Evolutionary conservation across 345 rosid species (phyloP), one percentile per base, ranked within the genome.

Genomic region (Gossypium ekmanianum): DNA sequence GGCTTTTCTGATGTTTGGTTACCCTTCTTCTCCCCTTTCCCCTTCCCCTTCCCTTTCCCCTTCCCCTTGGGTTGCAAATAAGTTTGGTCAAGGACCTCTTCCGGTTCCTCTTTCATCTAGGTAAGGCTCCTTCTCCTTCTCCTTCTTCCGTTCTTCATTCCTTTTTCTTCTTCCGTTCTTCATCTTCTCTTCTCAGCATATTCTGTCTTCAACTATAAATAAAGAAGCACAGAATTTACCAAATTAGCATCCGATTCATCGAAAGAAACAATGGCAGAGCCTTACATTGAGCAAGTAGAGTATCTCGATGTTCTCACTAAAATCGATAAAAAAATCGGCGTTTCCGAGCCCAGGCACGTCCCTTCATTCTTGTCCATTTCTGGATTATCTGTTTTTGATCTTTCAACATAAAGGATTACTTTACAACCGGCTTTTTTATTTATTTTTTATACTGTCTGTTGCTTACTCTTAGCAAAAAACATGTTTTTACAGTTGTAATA

Each of bases 301-400:
- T 74, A 80, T 79, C 70, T 94, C 62, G 98, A 91, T 73, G 94
- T 94, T 73, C 89, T 91, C 71, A 89, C 86, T 2, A 81, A 81
- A 74, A 78, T 90, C 68, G 93, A 93, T 29, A 59, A 85, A 27
- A 90, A 85, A 74, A 91, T 91, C 47, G 97, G 97, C 74, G 58
- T 83, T 41, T 71, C 90, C 74, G 91, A 92, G 77, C 90, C 90
- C 85, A 92, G 98, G 98, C 81, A 88, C 52, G 82, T 78, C 45
- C 20, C 45, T 55, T 4, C 6, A 54, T 34, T 0, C 16, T 26
- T 2, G 44, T 41, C 12, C 44, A 61, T 22, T 11, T 48, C 7
- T 65, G 55, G 26, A 9, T 61, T 71, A 26, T 18, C 45, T 39
- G 12, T 14, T 64, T 51, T 9, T 54, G 12, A 29, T 27, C 16